Conservation (phyloP, 2,329 filamentous ascomycete genomes). For the Capronia americana region DNA sequence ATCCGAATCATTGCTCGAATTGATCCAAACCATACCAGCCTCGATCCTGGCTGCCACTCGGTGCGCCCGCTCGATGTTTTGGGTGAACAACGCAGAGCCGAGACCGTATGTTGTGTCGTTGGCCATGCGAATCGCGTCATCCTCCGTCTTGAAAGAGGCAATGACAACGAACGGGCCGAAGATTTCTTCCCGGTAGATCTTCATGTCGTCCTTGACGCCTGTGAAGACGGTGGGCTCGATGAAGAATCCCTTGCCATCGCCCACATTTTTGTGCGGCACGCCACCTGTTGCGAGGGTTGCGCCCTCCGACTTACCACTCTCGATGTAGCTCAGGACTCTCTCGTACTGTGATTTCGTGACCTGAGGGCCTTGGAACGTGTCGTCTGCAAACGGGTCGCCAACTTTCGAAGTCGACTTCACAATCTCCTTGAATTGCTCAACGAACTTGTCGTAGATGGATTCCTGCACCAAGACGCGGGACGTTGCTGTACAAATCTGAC, state of each 20-base stretch:
- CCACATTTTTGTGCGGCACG: slow-evolving; percentile 43
- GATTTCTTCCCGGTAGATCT: slow-evolving; percentile 51
- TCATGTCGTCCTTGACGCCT: slow-evolving; percentile 46
- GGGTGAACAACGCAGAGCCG: slow-evolving; percentile 52
- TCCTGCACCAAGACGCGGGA: slow-evolving; percentile 64
- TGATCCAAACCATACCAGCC: slow-evolving; percentile 56
- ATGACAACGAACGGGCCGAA: slow-evolving; percentile 54
- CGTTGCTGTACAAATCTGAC: slow-evolving; percentile 66
- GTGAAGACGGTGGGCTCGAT: slow-evolving; percentile 50
- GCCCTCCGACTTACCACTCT: slow-evolving; percentile 51
- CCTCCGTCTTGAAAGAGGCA: slow-evolving; percentile 48
- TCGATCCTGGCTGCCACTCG: slow-evolving; percentile 52
- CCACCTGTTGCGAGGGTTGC: slow-evolving; percentile 49
- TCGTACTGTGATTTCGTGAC: slow-evolving; percentile 55
- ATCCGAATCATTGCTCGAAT: slow-evolving; percentile 53
- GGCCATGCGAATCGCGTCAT: slow-evolving; percentile 48
- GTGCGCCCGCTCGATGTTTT: slow-evolving; percentile 50
- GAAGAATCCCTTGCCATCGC: slow-evolving; percentile 49
- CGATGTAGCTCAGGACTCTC: slow-evolving; percentile 51
- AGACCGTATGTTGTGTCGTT: slow-evolving; percentile 53
- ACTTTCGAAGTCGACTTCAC: slow-evolving; percentile 48
- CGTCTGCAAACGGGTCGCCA: slow-evolving; percentile 52
- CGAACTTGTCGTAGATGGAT: slow-evolving; percentile 55
- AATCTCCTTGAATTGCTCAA: slow-evolving; percentile 46
- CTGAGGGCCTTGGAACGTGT: slow-evolving; percentile 54